Evolutionary conservation across 106 monocot species (phyloP).

Genomic region (Cymbidium sinense): DNA sequence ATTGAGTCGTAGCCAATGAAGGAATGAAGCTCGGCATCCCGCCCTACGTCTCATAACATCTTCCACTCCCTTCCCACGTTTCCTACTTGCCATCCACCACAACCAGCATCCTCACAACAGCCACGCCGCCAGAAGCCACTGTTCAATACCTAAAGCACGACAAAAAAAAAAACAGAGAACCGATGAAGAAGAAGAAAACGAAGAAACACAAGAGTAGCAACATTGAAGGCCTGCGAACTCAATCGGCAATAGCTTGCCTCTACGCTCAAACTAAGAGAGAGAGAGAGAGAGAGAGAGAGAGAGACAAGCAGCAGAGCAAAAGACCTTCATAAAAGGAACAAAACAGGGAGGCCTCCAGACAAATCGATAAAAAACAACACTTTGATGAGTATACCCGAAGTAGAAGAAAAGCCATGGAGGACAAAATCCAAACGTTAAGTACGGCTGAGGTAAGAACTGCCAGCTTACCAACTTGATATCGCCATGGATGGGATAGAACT

Average conservation of each 20-base stretch:
- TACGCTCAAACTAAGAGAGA: no score
- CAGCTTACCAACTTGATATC: neutral
- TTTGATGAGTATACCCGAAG: neutral
- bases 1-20: neutral
- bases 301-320: neutral
- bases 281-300: neutral
- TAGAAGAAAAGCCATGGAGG: neutral
- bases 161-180: neutral
- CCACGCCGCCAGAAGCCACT: neutral
- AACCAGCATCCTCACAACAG: neutral
- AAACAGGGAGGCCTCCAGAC: neutral
- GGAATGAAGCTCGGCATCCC: slow-evolving; percentile 10
- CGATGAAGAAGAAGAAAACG: neutral
- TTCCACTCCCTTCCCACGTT: neutral
- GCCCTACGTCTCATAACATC: neutral
- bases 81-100: neutral
- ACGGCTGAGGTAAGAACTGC: neutral
- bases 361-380: neutral
- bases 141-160: neutral
- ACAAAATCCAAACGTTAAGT: neutral
- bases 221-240: neutral
- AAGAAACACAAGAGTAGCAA: neutral
- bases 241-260: neutral
- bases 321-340: neutral
- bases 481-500: neutral